These are phyloP conservation scores for Suillus occidentalis DNA, from an alignment of 768 basidiomycete species.

Conservation along the genomic window DNA sequence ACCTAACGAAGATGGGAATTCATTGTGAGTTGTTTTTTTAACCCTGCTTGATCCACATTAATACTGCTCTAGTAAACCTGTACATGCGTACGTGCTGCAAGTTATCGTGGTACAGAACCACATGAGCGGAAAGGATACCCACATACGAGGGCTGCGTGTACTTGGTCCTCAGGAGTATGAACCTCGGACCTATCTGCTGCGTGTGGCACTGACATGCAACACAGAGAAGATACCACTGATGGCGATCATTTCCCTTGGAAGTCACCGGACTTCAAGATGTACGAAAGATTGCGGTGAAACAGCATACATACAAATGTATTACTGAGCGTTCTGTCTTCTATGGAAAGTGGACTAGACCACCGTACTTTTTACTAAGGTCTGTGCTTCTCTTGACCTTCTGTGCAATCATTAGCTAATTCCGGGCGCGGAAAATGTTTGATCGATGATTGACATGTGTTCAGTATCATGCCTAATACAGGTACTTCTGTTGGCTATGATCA, in stretches of 20 bases:
- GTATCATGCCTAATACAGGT: neutral
- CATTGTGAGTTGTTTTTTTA: conserved; percentile 54
- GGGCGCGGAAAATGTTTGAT: neutral
- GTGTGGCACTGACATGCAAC: conserved; percentile 8
- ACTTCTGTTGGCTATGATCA: too few species aligned
- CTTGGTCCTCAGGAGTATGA: conserved; percentile 81
- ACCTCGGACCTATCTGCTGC: neutral
- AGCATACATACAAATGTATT: neutral
- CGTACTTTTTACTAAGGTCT: neutral
- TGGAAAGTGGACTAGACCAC: neutral
- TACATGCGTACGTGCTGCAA: conserved; percentile 88
- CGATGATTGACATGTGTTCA: neutral
- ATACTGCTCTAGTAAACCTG: conserved; percentile 60
- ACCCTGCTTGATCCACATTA: neutral
- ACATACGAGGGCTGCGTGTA: conserved; percentile 88
- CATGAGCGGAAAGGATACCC: conserved; percentile 98
- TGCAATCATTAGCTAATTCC: neutral
- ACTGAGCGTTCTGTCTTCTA: neutral
- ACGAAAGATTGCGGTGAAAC: conserved; percentile 68
- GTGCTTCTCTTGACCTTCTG: neutral
- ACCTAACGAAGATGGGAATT: conserved; percentile 74
- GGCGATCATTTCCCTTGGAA: conserved; percentile 77
- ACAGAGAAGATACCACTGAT: conserved; percentile 45
- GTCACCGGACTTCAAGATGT: conserved; percentile 67
- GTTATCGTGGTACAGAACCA: conserved; percentile 91